Evolutionary conservation across 805 yeast species (phyloP), one percentile per base, ranked within the genome.

Genomic region (Candida tallmaniae): DNA sequence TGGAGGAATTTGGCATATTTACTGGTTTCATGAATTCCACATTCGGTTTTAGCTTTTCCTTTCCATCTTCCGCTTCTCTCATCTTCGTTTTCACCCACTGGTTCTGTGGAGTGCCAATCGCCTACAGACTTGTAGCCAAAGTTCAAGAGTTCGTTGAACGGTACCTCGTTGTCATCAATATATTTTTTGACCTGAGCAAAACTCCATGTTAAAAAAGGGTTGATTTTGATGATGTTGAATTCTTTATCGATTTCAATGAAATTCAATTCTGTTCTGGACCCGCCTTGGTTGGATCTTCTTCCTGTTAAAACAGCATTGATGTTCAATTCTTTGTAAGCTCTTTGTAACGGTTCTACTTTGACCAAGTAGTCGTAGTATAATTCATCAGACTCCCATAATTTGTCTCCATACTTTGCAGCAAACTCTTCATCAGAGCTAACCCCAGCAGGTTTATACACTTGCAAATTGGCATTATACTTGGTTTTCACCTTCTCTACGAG

Each of bases 51-150:
- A 8, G 78, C 72, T 54, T 82, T 74, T 2, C 96, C 97, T 66
- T 83, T 82, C 97, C 97, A 90, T 51, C 97, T 75, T 1, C 97
- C 97, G n/a, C 93, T 78, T 45, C 97, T 74, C 58, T 90, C 97
- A 52, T 90, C 97, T 54, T 87, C 97, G 7, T 94, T 96, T 29
- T 83, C 96, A 6, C 65, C 72, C 8, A 86, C 95, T 2, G 97
- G 97, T 20, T 62, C 78, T 0, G 97, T 90, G 1, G 95, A 85
- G 58, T 90, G 97, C 75, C 89, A 90, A 58, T 90, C 97, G 1
- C 97, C 97, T 11, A 90, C 75, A 0, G 96, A 85, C 51, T 87
- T 80, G 60, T 89, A 90, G 0, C 97, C 97, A 36, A 78, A 63
- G 57, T 88, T 90, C 23, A 90, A 63, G 22, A 90, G 67, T 41